Conservation (phyloP, 345 rosid species). For the Alliaria petiolata region DNA sequence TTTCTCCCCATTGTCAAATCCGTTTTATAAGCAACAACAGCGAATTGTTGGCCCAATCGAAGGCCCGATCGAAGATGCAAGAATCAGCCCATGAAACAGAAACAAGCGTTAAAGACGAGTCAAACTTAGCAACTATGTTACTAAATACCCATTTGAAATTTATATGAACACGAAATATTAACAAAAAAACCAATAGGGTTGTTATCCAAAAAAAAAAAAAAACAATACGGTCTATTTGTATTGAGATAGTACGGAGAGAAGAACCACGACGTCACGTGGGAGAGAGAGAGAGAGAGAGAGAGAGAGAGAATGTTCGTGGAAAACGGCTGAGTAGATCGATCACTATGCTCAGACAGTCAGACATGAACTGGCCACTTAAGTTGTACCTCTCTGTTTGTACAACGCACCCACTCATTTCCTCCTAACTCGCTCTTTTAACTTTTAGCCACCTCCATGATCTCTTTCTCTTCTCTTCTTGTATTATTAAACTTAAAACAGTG, state of each 20-base stretch:
- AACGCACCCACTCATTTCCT: constrained; percentile 10
- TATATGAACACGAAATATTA: not conserved
- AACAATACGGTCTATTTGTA: not conserved
- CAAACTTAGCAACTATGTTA: too few relatives aligned
- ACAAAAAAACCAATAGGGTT: not conserved
- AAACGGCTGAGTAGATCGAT: not conserved
- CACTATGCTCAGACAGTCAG: constrained; percentile 17
- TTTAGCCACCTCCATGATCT: constrained; percentile 4
- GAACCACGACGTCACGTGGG: constrained; percentile 20
- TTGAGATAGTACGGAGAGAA: constrained; percentile 12
- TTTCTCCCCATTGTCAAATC: too few relatives aligned
- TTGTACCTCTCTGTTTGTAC: constrained; percentile 10
- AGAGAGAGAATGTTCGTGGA: constrained; percentile 25
- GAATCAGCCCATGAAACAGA: too few relatives aligned
- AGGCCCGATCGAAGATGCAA: too few relatives aligned
- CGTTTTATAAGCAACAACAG: too few relatives aligned
- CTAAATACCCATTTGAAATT: too few relatives aligned
- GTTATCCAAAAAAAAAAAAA: not conserved
- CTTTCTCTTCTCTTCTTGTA: not conserved
- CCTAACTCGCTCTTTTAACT: constrained; percentile 8
- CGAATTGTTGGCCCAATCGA: too few relatives aligned
- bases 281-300: not conserved
- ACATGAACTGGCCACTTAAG: constrained; percentile 29
- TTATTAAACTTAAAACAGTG: not conserved
- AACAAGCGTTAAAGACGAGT: too few relatives aligned